Conservation (phyloP, 2,329 filamentous ascomycete genomes). For the Fusarium nanum region DNA sequence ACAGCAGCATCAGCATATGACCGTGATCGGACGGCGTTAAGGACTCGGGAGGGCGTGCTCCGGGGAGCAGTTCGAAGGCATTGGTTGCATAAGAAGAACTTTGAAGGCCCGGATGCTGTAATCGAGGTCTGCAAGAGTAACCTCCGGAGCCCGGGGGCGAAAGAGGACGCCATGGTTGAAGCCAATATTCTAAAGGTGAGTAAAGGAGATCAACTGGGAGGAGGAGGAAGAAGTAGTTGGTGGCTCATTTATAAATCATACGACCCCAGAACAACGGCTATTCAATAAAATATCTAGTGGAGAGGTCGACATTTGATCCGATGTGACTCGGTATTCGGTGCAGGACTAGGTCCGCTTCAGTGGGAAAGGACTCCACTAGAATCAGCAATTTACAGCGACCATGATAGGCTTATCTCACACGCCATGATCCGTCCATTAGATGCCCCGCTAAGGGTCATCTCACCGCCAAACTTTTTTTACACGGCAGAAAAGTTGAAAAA, state of each 20-base stretch:
- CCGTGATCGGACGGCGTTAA: slow-evolving; percentile 55
- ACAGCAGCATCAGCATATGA: slow-evolving; percentile 52
- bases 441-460: slow-evolving; percentile 44
- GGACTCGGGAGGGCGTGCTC: slow-evolving; percentile 53
- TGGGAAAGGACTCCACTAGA: slow-evolving; percentile 17
- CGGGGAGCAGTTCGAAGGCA: slow-evolving; percentile 55
- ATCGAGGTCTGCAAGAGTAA: slow-evolving; percentile 53
- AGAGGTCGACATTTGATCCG: slow-evolving; percentile 28
- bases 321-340: slow-evolving; percentile 40
- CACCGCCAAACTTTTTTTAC: slow-evolving; percentile 47
- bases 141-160: slow-evolving; percentile 58
- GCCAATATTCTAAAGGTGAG: slow-evolving; percentile 30
- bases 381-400: slow-evolving; percentile 38
- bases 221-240: slow-evolving; percentile 2
- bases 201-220: slow-evolving; percentile 10
- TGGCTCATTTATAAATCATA: slow-evolving; percentile 38
- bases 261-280: slow-evolving; percentile 19
- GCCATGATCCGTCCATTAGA: slow-evolving; percentile 11
- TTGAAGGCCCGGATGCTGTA: slow-evolving; percentile 47
- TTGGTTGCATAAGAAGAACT: slow-evolving; percentile 62
- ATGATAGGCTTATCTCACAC: slow-evolving; percentile 49
- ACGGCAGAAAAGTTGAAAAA: slow-evolving; percentile 47
- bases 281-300: slow-evolving; percentile 12
- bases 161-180: slow-evolving; percentile 56
- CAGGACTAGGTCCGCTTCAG: slow-evolving; percentile 20